A percentile compares a stretch with the other conserved stretches of the same genome.
Evolutionary conservation across 176 grass and related monocot species (phyloP).

Genomic region (Rhipidocladum racemiflorum): DNA sequence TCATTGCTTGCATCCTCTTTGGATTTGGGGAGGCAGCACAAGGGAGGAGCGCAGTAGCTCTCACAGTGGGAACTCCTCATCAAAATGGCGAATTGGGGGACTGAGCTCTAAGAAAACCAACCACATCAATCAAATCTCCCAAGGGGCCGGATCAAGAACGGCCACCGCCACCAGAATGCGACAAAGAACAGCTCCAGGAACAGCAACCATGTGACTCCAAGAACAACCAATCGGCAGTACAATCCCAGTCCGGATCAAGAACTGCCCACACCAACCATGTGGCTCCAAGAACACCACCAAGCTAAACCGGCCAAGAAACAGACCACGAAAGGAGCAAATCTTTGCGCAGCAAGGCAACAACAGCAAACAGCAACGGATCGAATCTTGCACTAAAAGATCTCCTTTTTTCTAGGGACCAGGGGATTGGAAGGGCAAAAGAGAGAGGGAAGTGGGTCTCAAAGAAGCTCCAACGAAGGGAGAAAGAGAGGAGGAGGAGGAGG

Average conservation of each 20-base stretch:
- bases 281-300: neutral
- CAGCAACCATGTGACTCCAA: neutral
- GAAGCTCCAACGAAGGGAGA: neutral
- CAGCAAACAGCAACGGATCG: slow-evolving; percentile 14
- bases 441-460: slow-evolving; percentile 26
- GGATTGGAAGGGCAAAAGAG: neutral
- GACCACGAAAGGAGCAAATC: slow-evolving; percentile 12
- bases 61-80: slow-evolving; percentile 73
- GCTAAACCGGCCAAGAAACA: neutral
- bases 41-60: slow-evolving; percentile 52
- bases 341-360: neutral
- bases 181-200: neutral
- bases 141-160: neutral
- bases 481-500: neutral
- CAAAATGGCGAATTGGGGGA: slow-evolving; percentile 44
- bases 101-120: slow-evolving; percentile 34
- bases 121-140: slow-evolving; percentile 50
- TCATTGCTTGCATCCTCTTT: slow-evolving; percentile 33
- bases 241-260: slow-evolving; percentile 22
- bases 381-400: slow-evolving; percentile 34
- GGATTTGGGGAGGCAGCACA: slow-evolving; percentile 50
- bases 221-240: neutral
- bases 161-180: slow-evolving; percentile 14
- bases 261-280: neutral
- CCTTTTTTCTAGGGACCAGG: slow-evolving; percentile 3